Conservation (phyloP, 352 stramenopile genomes). For the Elongisporangium anandrum region DNA sequence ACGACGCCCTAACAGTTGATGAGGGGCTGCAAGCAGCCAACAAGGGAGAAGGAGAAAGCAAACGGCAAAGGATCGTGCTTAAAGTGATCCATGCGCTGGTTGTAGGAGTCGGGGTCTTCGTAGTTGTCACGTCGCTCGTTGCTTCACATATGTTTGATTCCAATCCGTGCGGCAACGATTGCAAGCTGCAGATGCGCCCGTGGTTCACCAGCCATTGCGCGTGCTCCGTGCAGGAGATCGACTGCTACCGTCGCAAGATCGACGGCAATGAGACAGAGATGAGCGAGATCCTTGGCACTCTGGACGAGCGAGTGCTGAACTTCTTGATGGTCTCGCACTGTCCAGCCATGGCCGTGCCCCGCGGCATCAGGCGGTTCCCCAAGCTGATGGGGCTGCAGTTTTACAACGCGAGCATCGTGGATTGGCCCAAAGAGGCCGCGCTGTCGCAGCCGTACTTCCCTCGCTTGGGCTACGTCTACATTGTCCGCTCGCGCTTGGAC, state of each 20-base stretch:
- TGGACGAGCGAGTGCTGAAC: conserved; percentile 30
- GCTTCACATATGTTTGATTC: conserved; percentile 22
- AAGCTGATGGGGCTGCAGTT: conserved; percentile 36
- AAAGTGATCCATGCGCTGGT: conserved; percentile 11
- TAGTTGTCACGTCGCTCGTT: conserved; percentile 26
- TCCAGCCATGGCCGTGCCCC: conserved; percentile 16
- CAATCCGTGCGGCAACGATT: conserved; percentile 17
- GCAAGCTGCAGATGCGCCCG: conserved; percentile 36
- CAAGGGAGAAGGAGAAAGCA: conserved; percentile 5
- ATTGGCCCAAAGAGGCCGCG: conserved; percentile 21
- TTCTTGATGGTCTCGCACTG: conserved; percentile 46
- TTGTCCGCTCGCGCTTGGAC: conserved; percentile 18
- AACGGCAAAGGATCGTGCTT: not conserved
- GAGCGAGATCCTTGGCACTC: conserved; percentile 11
- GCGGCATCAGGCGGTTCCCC: conserved; percentile 19
- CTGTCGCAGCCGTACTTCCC: conserved; percentile 18
- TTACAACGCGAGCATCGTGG: conserved; percentile 33
- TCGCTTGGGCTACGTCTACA: conserved; percentile 24
- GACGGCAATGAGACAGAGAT: conserved; percentile 14
- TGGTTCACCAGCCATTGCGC: conserved; percentile 35
- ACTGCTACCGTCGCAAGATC: conserved; percentile 28
- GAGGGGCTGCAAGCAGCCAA: not conserved
- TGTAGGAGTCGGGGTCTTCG: conserved; percentile 18
- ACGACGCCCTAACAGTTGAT: not conserved
- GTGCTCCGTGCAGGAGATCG: conserved; percentile 44